These are phyloP conservation scores for Blastomyces parvus DNA, from an alignment of 2,329 filamentous ascomycete species.

Conservation along the genomic window DNA sequence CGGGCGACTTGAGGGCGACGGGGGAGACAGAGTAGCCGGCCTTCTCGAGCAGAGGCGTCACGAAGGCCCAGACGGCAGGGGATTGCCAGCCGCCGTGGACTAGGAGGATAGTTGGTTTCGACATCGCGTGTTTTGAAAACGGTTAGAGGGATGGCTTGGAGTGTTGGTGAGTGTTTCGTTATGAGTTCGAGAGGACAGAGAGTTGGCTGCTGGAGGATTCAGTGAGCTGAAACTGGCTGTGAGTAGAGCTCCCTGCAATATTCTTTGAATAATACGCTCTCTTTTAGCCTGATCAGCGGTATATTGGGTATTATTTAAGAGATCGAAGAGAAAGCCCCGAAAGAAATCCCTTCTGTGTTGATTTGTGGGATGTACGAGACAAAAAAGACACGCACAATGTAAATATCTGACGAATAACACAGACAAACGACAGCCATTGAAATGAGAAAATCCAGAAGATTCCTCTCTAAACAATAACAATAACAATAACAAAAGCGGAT, in stretches of 20 bases:
- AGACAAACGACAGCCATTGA: background rate
- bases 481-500: background rate
- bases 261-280: too few species aligned
- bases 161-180: background rate
- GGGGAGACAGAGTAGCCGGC: conserved; percentile 11
- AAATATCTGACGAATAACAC: background rate
- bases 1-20: conserved; percentile 7
- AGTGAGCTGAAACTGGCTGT: background rate
- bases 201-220: background rate
- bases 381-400: background rate
- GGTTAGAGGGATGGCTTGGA: background rate
- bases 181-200: background rate
- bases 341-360: background rate
- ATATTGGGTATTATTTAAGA: background rate
- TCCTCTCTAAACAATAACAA: background rate
- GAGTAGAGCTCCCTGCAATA: too few species aligned
- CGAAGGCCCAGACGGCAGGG: conserved; percentile 10
- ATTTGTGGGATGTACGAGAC: background rate
- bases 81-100: conserved; percentile 14
- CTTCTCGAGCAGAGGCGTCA: conserved; percentile 10
- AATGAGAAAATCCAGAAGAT: background rate
- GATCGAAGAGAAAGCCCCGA: too few species aligned
- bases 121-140: background rate
- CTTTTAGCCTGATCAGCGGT: too few species aligned
- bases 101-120: conserved; percentile 15